Conservation (phyloP, 2,329 filamentous ascomycete genomes). For the Fusarium sp. region DNA sequence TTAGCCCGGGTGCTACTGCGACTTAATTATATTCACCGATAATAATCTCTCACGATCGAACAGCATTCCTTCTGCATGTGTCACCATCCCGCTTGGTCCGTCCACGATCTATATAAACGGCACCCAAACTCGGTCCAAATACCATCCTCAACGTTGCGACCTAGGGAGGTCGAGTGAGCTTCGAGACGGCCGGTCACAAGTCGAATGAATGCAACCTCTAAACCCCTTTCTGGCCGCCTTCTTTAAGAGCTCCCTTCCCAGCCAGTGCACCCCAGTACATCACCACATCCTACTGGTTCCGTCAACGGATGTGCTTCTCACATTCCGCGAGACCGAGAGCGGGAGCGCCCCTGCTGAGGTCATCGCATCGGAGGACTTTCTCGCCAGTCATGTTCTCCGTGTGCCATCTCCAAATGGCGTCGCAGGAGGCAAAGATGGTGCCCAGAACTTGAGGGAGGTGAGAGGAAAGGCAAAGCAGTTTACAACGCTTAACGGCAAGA, state of each 20-base stretch:
- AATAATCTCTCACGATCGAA: slow-evolving; percentile 7
- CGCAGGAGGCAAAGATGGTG: slow-evolving; percentile 64
- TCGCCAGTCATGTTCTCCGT: slow-evolving; percentile 95
- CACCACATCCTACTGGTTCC: slow-evolving; percentile 95
- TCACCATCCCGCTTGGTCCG: slow-evolving; percentile 31
- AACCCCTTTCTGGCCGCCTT: slow-evolving; percentile 99
- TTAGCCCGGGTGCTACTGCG: slow-evolving; percentile 12
- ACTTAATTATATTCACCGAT: slow-evolving; percentile 20
- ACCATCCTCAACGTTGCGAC: slow-evolving; percentile 31
- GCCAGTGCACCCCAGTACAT: slow-evolving; percentile 90
- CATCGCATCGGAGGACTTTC: slow-evolving; percentile 89
- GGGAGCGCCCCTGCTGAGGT: slow-evolving; percentile 81
- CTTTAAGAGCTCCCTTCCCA: slow-evolving; percentile 92
- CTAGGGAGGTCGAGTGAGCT: slow-evolving; percentile 42
- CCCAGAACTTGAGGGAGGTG: slow-evolving; percentile 79
- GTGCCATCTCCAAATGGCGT: slow-evolving; percentile 68
- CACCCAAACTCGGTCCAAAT: slow-evolving; percentile 14
- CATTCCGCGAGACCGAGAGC: slow-evolving; percentile 86
- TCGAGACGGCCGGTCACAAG: slow-evolving; percentile 43
- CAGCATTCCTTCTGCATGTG: slow-evolving; percentile 37
- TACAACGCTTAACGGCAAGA: slow-evolving; percentile 89
- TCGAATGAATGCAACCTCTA: slow-evolving; percentile 86
- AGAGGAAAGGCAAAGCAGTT: slow-evolving; percentile 95
- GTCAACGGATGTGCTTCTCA: slow-evolving; percentile 89
- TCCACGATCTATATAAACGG: slow-evolving; percentile 11